Base-by-base conservation (phyloP, 225 moss, liverwort and hornwort genomes). In the Sphagnum tenellum region DNA sequence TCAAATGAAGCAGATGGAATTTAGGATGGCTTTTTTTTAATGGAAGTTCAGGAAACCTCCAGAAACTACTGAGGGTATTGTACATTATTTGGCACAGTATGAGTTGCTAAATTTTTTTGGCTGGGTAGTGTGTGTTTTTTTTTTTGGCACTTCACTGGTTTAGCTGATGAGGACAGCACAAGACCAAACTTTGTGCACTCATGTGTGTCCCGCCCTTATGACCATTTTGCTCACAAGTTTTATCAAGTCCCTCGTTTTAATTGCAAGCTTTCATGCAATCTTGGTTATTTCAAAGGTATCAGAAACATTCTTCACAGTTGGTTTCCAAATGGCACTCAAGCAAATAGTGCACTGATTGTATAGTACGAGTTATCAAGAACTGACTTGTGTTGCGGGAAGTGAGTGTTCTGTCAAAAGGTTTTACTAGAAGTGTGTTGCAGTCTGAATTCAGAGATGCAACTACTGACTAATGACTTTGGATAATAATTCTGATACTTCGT, bases 61-160 rank as follows among this genome's bases (percentile, higher is more conserved):
- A 68, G 68, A 56, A 63, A 77, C 61, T 51, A 56, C 62, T 68
- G n/a, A 65, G 60, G 70, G 70, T 11, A 74, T 66, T 80, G 80
- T 77, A 80, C 72, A 65, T 79, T 56, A 77, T 58, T 70, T 55
- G 61, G 69, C n/a, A 63, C 75, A 70, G 67, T 63, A 44, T 48
- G 49, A 66, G 66, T 66, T 69, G 65, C 66, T 55, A 66, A n/a
- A 47, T 60, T 64, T 75, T 79, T 84, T 84, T 67, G 69, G 77
- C 72, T 62, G 2, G 63, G 70, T 69, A 72, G 29, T 67, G 55
- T 54, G 55, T 61, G n/a, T n/a, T n/a, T n/a, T 11, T 53, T 13
- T 55, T 60, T 63, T 9, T n/a, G 73, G 69, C 71, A 65, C 67
- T 69, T 77, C 47, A 48, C 71, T 74, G 72, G 77, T 29, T 77